These are phyloP conservation scores for Brasenia schreberi DNA, from an alignment of 164 flowering plant genomes.

Conservation along the genomic window DNA sequence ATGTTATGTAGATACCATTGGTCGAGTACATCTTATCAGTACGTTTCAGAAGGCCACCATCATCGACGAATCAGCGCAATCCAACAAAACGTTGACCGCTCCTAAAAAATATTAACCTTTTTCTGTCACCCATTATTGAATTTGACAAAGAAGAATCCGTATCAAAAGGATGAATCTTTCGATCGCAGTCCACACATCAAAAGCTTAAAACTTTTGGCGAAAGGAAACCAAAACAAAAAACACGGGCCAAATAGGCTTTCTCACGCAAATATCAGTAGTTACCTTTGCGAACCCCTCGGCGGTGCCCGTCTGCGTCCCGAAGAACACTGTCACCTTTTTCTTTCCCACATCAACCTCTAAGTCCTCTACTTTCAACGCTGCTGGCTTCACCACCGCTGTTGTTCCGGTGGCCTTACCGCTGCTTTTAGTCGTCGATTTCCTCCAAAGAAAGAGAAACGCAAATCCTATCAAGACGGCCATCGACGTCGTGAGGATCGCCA, in stretches of 20 bases:
- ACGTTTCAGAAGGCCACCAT: too few species aligned
- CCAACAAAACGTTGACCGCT: too few species aligned
- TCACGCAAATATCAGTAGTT: background rate
- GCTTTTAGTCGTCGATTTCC: constrained; percentile 28
- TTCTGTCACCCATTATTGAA: too few species aligned
- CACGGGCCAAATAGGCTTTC: too few species aligned
- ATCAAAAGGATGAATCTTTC: background rate
- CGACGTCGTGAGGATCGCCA: constrained; percentile 59
- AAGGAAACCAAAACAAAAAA: too few species aligned
- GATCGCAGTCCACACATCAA: background rate
- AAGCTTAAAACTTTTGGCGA: background rate
- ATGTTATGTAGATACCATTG: too few species aligned
- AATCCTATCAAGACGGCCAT: constrained; percentile 70
- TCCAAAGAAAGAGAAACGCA: constrained; percentile 41
- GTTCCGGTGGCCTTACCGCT: constrained; percentile 11
- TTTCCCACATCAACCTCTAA: constrained; percentile 60
- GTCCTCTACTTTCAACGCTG: constrained; percentile 36
- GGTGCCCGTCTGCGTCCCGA: constrained; percentile 95
- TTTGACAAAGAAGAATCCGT: background rate
- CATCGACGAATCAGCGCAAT: too few species aligned
- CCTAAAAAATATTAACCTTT: too few species aligned
- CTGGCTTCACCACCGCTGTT: constrained; percentile 15
- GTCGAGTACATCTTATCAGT: too few species aligned
- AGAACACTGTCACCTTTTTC: constrained; percentile 78
- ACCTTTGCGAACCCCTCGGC: constrained; percentile 99